These are phyloP conservation scores for Macadamia integrifolia DNA, from an alignment of 164 flowering plant species.

Conservation along the genomic window DNA sequence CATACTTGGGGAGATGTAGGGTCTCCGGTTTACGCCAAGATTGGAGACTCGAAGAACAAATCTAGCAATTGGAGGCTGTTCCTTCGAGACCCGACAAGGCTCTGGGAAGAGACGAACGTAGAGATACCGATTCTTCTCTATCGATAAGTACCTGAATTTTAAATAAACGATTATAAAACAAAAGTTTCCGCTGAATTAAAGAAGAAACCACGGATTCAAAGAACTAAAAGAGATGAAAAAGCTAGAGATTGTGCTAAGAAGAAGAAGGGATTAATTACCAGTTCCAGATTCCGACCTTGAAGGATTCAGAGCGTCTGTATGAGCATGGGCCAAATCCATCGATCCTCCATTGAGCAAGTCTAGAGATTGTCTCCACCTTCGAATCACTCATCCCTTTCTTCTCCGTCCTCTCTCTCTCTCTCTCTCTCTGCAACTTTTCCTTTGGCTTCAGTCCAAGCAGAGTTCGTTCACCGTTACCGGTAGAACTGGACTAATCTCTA, in stretches of 20 bases:
- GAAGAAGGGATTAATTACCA: slow-evolving; percentile 44
- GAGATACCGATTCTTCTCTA: slow-evolving; percentile 74
- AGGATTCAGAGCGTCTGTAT: slow-evolving; percentile 73
- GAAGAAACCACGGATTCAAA: neutral
- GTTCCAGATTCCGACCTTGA: slow-evolving; percentile 88
- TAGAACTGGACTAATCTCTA: no score
- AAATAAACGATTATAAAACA: neutral
- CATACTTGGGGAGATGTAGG: slow-evolving; percentile 60
- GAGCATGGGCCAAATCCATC: slow-evolving; percentile 69
- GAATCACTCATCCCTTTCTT: slow-evolving; percentile 21
- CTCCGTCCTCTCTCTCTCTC: neutral
- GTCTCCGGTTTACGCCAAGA: slow-evolving; percentile 42
- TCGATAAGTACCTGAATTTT: slow-evolving; percentile 55
- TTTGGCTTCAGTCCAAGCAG: no score
- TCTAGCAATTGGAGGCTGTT: slow-evolving; percentile 80
- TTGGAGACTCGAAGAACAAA: slow-evolving; percentile 62
- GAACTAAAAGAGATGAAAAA: neutral
- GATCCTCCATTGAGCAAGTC: slow-evolving; percentile 85
- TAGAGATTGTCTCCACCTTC: slow-evolving; percentile 43
- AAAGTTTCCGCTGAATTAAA: neutral
- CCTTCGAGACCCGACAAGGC: slow-evolving; percentile 51
- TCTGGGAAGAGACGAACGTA: slow-evolving; percentile 76
- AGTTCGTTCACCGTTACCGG: no score
- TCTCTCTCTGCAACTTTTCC: no score
- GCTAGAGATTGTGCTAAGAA: neutral